Base-by-base conservation (phyloP, 129 eudicot genomes). In the Flaveria bidentis region DNA sequence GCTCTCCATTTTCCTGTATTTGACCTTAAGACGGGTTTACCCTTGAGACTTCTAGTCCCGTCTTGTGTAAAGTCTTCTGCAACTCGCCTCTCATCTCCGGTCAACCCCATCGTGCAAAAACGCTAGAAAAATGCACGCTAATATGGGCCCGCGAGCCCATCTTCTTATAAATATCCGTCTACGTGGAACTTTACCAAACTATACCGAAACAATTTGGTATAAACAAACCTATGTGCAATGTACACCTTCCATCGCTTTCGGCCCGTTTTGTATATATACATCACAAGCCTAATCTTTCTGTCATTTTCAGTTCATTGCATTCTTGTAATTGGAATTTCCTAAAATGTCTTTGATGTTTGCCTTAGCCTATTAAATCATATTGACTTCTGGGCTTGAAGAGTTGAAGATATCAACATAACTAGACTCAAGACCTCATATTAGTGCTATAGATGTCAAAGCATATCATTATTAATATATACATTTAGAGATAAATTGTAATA, bases 1-100 rank as follows among this genome's bases (percentile, higher is more conserved):
- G 69, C 78, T 74, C 26, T 74, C 78, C 78, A 74, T 74, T 56
- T 42, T 22, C 78, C 78, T 0, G 78, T 58, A 26, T 46, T 73
- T 14, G 78, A 74, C 60, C 78, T 44, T 58, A 73, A 6, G 57
- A 45, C 69, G 41, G 78, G 56, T 42, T 61, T 74, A 58, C 78
- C 78, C 57, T 74, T 74, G 26, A 74, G 69, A 44, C 26, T 56
- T 42, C 15, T 74, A 58, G 78, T 57, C 39, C 77, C 69, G 57
- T 73, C 78, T 45, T 73, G 57, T 9, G 78, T 73, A 58, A 42
- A 73, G 15, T 42, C 67, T 23, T 73, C 78, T 41, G 16, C 41
- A 57, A 57, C 56, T 73, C 77, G 36, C 68, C 15, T 57, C 56
- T 25, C 77, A 41, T 73, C 53, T 15, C 5, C 41, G 44, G 47